Evolutionary conservation across 768 basidiomycete species (phyloP).

Genomic region (Tricholomella constricta): DNA sequence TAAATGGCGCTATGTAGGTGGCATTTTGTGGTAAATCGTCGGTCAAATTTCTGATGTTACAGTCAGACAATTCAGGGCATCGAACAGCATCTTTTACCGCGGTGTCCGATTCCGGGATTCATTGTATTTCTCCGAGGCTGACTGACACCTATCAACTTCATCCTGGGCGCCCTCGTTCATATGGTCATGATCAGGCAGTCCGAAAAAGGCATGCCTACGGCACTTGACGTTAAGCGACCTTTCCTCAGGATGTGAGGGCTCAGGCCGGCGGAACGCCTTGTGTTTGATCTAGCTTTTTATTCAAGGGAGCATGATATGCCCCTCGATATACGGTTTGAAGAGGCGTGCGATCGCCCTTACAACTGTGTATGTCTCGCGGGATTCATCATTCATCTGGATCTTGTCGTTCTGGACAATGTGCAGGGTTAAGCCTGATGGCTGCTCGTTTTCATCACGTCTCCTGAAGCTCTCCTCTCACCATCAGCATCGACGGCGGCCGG

Average conservation of each 20-base stretch:
- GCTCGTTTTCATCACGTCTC: neutral
- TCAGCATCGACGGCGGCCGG: conserved; percentile 2
- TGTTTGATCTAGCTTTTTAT: neutral
- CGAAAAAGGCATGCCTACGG: conserved; percentile 10
- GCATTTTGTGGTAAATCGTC: neutral
- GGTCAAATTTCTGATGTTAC: neutral
- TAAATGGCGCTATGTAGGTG: neutral
- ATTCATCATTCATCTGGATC: neutral
- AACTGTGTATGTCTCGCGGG: neutral
- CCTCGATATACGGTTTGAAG: neutral
- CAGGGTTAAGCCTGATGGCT: conserved; percentile 4
- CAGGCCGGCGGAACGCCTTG: conserved; percentile 14
- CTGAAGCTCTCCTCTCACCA: neutral
- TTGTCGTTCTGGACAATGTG: neutral
- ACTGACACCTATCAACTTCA: conserved; percentile 3
- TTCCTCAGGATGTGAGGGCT: conserved; percentile 2
- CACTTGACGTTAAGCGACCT: conserved; percentile 3
- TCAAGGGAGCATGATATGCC: neutral
- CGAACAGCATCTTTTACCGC: conserved; percentile 5
- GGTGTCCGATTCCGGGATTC: conserved; percentile 20
- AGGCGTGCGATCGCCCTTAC: neutral
- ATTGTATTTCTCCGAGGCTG: conserved; percentile 15
- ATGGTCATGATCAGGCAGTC: neutral
- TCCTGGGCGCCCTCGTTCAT: neutral
- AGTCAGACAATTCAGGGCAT: neutral